phyloP scores from a whole-genome alignment of 257 asterid genomes.

The Scutellaria barbata region DNA sequence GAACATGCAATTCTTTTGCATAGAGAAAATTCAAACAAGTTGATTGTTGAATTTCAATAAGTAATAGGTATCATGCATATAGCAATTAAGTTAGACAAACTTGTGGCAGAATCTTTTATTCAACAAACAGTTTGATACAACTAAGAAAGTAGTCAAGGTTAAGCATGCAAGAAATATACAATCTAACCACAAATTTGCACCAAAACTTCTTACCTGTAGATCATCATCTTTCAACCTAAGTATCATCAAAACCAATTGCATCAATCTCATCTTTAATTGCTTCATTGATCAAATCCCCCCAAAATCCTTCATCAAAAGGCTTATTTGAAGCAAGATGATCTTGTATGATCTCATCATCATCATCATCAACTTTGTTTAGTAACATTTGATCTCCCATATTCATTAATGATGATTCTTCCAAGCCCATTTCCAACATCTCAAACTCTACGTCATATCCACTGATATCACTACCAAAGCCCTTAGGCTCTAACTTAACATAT shows the following conservation, averaged over 20 bases:
- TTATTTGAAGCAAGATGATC: background rate
- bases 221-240: background rate
- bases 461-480: slow-evolving; percentile 21
- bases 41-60: no score
- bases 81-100: no score
- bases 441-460: slow-evolving; percentile 36
- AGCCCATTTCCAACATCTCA: slow-evolving; percentile 31
- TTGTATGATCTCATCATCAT: background rate
- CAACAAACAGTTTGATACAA: no score
- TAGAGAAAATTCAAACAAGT: no score
- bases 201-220: no score
- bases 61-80: no score
- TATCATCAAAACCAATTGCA: background rate
- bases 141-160: no score
- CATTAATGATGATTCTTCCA: slow-evolving; percentile 31
- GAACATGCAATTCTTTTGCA: no score
- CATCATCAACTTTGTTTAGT: slow-evolving; percentile 12
- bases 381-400: slow-evolving; percentile 35
- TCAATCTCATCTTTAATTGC: slow-evolving; percentile 37
- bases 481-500: slow-evolving; percentile 32
- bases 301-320: slow-evolving; percentile 53
- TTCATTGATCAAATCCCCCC: slow-evolving; percentile 57
- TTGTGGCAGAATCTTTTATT: no score
- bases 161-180: no score
- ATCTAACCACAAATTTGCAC: no score